Percentiles rank a stretch among this genome's conserved stretches.
These are phyloP conservation scores for Tricladium varicosporioides DNA, from an alignment of 2,329 filamentous ascomycete species.

Conservation along the genomic window DNA sequence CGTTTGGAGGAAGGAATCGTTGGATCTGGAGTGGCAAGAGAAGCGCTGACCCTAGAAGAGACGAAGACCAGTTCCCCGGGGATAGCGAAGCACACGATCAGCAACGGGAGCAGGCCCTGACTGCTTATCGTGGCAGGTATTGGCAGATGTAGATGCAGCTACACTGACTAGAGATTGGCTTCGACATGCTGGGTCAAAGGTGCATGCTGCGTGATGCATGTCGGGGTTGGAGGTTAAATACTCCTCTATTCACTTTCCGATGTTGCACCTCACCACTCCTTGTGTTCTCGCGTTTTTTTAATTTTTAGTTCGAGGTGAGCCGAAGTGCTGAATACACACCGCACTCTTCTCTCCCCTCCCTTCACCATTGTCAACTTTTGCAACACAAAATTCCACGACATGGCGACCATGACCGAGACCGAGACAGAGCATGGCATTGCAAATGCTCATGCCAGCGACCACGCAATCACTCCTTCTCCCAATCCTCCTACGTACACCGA, in stretches of 20 bases:
- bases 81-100: not conserved
- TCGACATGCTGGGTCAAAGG: not conserved
- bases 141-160: not conserved
- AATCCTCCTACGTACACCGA: constrained; percentile 7
- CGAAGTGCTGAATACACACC: not conserved
- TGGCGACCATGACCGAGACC: not conserved
- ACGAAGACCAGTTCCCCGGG: no score
- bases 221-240: not conserved
- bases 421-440: not conserved
- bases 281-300: not conserved
- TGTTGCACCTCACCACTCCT: not conserved
- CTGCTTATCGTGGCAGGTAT: not conserved
- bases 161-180: not conserved
- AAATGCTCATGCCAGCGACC: not conserved
- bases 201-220: not conserved
- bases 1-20: no score
- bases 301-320: not conserved
- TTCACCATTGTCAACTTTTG: not conserved
- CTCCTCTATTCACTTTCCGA: not conserved
- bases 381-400: not conserved
- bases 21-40: not conserved
- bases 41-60: not conserved
- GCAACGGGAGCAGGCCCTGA: not conserved
- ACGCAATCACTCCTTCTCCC: constrained; percentile 4
- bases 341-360: not conserved